Conservation (phyloP, 139 green algal species). For the Picochlorum sp. region DNA sequence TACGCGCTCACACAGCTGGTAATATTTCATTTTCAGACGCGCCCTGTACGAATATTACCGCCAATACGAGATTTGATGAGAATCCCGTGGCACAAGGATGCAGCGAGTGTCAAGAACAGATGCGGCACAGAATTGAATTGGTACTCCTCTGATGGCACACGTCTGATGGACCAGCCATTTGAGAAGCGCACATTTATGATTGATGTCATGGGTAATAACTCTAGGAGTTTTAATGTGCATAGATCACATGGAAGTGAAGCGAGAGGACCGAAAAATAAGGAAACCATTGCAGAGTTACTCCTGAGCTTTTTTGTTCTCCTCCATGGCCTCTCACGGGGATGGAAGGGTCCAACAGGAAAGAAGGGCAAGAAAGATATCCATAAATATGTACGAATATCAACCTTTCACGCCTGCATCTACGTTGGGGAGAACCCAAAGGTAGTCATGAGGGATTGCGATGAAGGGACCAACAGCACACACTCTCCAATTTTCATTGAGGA, state of each 20-base stretch:
- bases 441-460: too few relatives aligned
- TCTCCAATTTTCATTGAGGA: slow-evolving; percentile 22
- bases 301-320: neutral
- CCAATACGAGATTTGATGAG: slow-evolving; percentile 4
- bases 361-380: neutral
- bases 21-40: slow-evolving; percentile 41
- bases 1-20: slow-evolving; percentile 65
- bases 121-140: too few relatives aligned
- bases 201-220: too few relatives aligned
- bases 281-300: slow-evolving; percentile 3
- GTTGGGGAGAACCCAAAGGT: slow-evolving; percentile 3
- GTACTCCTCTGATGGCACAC: too few relatives aligned
- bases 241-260: too few relatives aligned
- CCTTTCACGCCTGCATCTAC: slow-evolving; percentile 22
- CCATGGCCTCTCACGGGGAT: neutral
- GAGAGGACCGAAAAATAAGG: neutral
- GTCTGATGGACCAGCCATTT: too few relatives aligned
- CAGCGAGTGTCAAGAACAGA: too few relatives aligned
- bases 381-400: neutral
- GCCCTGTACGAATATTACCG: slow-evolving; percentile 30
- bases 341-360: neutral
- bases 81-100: too few relatives aligned
- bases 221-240: too few relatives aligned
- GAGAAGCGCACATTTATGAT: too few relatives aligned
- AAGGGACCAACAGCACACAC: slow-evolving; percentile 13